Evolutionary conservation across 2,329 filamentous ascomycete species (phyloP).

Genomic region (Arthrobotrys entomopaga): DNA sequence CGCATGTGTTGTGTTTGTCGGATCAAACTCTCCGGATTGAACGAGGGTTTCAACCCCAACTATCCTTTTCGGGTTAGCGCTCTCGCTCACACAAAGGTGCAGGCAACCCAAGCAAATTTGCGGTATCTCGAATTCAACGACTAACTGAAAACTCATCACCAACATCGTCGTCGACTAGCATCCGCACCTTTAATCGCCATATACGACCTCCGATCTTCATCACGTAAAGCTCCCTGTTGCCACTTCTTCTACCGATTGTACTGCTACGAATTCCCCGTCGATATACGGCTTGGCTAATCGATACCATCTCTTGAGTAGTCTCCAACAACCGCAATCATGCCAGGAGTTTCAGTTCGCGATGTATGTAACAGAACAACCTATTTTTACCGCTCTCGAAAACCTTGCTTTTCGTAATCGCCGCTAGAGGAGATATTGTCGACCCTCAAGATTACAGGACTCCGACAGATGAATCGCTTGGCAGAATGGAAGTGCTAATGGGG

Average conservation of each 20-base stretch:
- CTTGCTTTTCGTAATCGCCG: background rate
- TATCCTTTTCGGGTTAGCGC: slow-evolving; percentile 36
- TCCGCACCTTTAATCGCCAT: slow-evolving; percentile 29
- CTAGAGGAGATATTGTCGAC: slow-evolving; percentile 1
- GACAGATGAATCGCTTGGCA: slow-evolving; percentile 4
- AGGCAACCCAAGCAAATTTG: slow-evolving; percentile 55
- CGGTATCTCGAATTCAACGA: slow-evolving; percentile 38
- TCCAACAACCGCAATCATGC: slow-evolving; percentile 57
- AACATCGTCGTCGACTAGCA: slow-evolving; percentile 51
- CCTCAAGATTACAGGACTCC: background rate
- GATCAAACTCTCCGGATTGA: slow-evolving; percentile 21
- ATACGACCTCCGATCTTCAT: slow-evolving; percentile 39
- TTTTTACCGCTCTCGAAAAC: background rate
- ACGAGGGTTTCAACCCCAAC: slow-evolving; percentile 53
- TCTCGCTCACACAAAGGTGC: slow-evolving; percentile 46
- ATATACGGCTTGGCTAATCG: slow-evolving; percentile 40
- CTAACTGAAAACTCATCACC: slow-evolving; percentile 41
- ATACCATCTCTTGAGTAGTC: slow-evolving; percentile 30
- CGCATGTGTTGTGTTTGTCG: slow-evolving; percentile 27
- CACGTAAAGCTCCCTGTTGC: slow-evolving; percentile 27
- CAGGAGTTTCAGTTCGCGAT: slow-evolving; percentile 60
- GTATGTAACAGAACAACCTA: slow-evolving; percentile 40
- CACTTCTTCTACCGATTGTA: background rate
- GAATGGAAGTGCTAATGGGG: slow-evolving; percentile 33
- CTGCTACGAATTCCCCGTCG: background rate